Base-by-base conservation (phyloP, 73 alveolate genomes). In the Loxodes magnus region DNA sequence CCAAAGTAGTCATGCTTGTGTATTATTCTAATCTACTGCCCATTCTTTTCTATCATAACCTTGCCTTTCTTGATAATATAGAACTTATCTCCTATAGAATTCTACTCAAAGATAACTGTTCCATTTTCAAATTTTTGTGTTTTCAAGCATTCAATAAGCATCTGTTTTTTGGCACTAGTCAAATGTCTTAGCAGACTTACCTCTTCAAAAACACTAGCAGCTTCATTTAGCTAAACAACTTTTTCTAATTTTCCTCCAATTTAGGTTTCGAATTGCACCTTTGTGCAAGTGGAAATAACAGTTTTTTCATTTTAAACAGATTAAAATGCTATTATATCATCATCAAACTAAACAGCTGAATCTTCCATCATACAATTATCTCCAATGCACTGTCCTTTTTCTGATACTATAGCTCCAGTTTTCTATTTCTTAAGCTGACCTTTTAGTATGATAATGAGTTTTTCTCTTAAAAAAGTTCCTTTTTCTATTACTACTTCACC, bases 1-100 rank as follows among this genome's bases (percentile, higher is more conserved):
- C 83, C 83, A 51, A 69, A 48, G 36, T 62, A 69, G 54, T 69
- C 83, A 27, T 58, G 49, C 30, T 69, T 71, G 16, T 44, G 46
- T 33, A 69, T 60, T 23, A 55, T 69, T 61, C 71, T 44, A 2
- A 69, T 31, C 34, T 26, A 34, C 28, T 52, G 52, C 20, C 22
- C 51, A 49, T 69, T 34, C n/a, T 60, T 43, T 39, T 17, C 43
- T 36, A 69, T 34, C 22, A 58, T 76, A 35, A 69, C 55, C 33
- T 43, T 20, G 44, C 83, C 83, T 33, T 44, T 49, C 60, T 69
- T 69, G 2, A 69, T 41, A 17, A 69, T 69, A 30, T 12, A 69
- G 26, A 69, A 69, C 54, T 50, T 48, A n/a, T 55, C 24, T 12
- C 72, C 56, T 3, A 5, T 2, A 43, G 43, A 64, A 23, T 65